phyloP scores from a whole-genome alignment of 768 basidiomycete species.

The Phaffia tasmanica region DNA sequence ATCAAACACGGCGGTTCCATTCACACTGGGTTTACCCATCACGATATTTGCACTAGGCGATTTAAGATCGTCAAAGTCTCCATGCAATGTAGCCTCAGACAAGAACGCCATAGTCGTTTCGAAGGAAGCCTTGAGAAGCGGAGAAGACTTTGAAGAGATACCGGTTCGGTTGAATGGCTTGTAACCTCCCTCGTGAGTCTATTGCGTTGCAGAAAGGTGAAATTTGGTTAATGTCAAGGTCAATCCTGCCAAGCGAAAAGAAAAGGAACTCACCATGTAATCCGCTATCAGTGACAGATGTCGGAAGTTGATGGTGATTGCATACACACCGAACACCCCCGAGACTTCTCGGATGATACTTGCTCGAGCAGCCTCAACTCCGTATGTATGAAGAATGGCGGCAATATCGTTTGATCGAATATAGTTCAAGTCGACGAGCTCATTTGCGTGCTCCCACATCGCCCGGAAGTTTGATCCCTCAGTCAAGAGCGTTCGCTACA shows the following conservation, averaged over 20 bases:
- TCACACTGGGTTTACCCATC: constrained; percentile 67
- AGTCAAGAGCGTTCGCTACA: constrained; percentile 53
- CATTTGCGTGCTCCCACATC: constrained; percentile 56
- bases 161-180: constrained; percentile 97
- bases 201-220: constrained; percentile 10
- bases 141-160: constrained; percentile 84
- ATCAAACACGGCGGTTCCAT: constrained; percentile 94
- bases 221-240: neutral
- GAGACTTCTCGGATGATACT: constrained; percentile 84
- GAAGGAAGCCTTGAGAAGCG: constrained; percentile 91
- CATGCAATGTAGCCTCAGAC: constrained; percentile 83
- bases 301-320: constrained; percentile 77
- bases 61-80: constrained; percentile 86
- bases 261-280: constrained; percentile 69
- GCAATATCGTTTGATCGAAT: constrained; percentile 94
- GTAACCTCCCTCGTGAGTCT: constrained; percentile 98
- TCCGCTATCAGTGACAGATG: constrained; percentile 96
- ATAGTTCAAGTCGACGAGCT: constrained; percentile 58
- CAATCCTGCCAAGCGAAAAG: neutral
- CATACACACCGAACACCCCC: constrained; percentile 86
- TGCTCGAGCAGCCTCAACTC: constrained; percentile 89
- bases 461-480: constrained; percentile 90
- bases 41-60: constrained; percentile 59
- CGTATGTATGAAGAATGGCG: constrained; percentile 79
- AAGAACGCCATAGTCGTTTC: constrained; percentile 91